Conservation (phyloP, 192 early-diverging fungal species). For the Podila minutissima region DNA sequence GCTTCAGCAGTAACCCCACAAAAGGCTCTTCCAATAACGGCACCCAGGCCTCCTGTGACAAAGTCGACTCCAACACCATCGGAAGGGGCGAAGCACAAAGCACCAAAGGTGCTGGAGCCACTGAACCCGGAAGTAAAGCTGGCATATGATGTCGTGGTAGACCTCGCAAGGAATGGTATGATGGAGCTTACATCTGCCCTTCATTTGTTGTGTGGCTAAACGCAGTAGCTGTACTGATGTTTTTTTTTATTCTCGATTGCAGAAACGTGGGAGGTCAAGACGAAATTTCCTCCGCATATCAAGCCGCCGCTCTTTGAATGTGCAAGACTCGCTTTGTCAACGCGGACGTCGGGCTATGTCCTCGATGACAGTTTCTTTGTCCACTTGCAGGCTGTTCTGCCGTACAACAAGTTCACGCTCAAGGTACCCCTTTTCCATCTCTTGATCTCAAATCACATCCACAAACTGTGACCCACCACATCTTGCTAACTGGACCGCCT, state of each 20-base stretch:
- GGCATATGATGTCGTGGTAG: slow-evolving; percentile 29
- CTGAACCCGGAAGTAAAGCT: slow-evolving; percentile 42
- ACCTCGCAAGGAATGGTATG: slow-evolving; percentile 42
- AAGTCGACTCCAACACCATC: not conserved
- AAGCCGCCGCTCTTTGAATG: slow-evolving; percentile 47
- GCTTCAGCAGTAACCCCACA: not conserved
- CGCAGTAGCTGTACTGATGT: not conserved
- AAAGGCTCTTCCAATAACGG: not conserved
- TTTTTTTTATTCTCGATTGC: not conserved
- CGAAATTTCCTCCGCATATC: slow-evolving; percentile 57
- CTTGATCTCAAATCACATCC: not conserved
- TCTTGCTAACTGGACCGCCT: not conserved
- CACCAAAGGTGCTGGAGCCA: slow-evolving; percentile 23
- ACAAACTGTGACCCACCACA: too few relatives aligned
- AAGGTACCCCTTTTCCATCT: slow-evolving; percentile 27
- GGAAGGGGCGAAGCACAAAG: not conserved
- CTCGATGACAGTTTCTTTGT: slow-evolving; percentile 57
- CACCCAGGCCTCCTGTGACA: not conserved
- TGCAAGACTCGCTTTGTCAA: slow-evolving; percentile 25
- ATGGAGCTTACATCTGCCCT: not conserved
- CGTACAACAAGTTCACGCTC: slow-evolving; percentile 65
- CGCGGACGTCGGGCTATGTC: slow-evolving; percentile 40
- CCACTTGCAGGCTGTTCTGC: slow-evolving; percentile 56
- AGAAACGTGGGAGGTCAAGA: slow-evolving; percentile 63
- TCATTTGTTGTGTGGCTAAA: not conserved